Percentiles rank a stretch among this genome's conserved stretches.
Evolutionary conservation across 2,329 filamentous ascomycete species (phyloP).

Genomic region (Botryotinia narcissicola): DNA sequence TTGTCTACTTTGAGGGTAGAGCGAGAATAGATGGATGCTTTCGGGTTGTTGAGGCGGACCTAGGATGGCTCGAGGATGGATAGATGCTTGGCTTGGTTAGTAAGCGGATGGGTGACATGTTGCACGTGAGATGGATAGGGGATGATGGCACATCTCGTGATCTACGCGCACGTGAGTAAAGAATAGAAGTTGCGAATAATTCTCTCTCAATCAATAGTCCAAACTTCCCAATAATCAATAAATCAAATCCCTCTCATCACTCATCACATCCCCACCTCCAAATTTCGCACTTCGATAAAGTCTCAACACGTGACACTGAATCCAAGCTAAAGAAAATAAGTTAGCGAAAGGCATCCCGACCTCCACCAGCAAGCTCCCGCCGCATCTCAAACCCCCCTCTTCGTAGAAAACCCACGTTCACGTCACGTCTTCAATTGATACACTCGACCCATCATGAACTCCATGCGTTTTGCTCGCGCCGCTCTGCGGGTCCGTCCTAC

Average conservation of each 20-base stretch:
- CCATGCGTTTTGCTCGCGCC: conserved; percentile 85
- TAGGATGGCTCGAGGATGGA: no score
- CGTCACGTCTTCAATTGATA: conserved; percentile 41
- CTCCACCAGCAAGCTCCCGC: conserved; percentile 34
- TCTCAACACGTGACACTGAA: not conserved
- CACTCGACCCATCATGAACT: conserved; percentile 69
- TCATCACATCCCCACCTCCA: accelerated
- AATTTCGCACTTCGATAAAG: no score
- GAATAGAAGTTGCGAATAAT: not conserved
- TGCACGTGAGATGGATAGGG: not conserved
- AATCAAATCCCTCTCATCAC: accelerated
- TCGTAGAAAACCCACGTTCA: not conserved
- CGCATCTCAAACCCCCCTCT: conserved; percentile 3
- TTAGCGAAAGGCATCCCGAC: conserved; percentile 17
- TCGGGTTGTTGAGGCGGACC: not conserved
- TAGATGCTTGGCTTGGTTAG: not conserved
- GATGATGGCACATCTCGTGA: not conserved
- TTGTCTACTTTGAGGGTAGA: not conserved
- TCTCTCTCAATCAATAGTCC: not conserved
- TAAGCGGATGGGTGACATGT: not conserved
- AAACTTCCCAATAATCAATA: accelerated
- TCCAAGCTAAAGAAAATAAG: conserved; percentile 22
- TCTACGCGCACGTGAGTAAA: accelerated
- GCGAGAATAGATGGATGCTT: not conserved
- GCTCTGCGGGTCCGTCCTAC: conserved; percentile 73